Evolutionary conservation across 2,329 filamentous ascomycete species (phyloP).

Genomic region (Orbilia brochopaga): DNA sequence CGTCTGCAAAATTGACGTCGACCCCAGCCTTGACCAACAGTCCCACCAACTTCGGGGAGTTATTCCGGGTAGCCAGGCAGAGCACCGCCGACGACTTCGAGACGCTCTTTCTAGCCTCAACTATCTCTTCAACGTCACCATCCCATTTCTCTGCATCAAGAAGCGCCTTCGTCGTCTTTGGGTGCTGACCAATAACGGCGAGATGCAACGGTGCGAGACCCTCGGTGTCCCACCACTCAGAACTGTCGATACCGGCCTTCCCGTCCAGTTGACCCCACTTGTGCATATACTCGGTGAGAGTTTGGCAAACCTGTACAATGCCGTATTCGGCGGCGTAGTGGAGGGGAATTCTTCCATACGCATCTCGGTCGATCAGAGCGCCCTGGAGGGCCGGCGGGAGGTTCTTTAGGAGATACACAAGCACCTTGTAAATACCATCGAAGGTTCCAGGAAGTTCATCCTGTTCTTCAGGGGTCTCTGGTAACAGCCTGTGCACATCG

Average conservation of each 20-base stretch:
- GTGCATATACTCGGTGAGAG: conserved; percentile 87
- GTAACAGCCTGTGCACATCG: conserved; percentile 3
- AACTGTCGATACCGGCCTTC: conserved; percentile 81
- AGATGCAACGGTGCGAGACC: conserved; percentile 90
- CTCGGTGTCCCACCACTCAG: conserved; percentile 88
- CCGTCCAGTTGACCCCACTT: conserved; percentile 87
- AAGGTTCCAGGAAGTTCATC: conserved; percentile 42
- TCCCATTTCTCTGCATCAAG: conserved; percentile 81
- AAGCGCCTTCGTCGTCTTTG: conserved; percentile 79
- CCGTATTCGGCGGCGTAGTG: conserved; percentile 96
- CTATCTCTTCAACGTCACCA: conserved; percentile 68
- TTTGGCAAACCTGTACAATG: conserved; percentile 85
- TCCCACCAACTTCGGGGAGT: conserved; percentile 82
- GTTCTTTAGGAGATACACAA: conserved; percentile 66
- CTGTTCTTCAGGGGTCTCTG: conserved; percentile 41
- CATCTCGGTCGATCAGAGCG: conserved; percentile 73
- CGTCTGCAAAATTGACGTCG: conserved; percentile 91
- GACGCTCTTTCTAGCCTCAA: conserved; percentile 69
- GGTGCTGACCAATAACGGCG: conserved; percentile 88
- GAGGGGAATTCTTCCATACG: conserved; percentile 80
- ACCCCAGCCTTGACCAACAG: conserved; percentile 88
- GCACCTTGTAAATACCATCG: conserved; percentile 56
- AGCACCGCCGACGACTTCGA: conserved; percentile 87
- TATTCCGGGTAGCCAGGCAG: conserved; percentile 83
- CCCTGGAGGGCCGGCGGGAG: conserved; percentile 71